These are phyloP conservation scores for Avena atlantica DNA, from an alignment of 176 grass and related monocot genomes.

Conservation along the genomic window DNA sequence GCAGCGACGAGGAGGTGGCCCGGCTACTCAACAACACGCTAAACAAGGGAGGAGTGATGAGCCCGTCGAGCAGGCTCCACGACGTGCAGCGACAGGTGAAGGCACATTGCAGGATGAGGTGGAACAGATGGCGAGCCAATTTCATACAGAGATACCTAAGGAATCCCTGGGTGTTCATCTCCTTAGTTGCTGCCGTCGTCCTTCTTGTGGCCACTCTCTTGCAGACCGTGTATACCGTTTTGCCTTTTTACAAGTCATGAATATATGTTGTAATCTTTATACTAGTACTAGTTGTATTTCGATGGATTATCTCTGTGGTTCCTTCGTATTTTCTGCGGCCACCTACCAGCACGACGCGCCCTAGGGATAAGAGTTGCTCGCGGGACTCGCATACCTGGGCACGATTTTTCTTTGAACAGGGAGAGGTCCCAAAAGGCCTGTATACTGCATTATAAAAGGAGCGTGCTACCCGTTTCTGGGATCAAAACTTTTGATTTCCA, in stretches of 20 bases:
- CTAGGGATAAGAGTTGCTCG: too few relatives aligned
- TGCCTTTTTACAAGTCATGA: not conserved
- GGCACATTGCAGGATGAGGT: not conserved
- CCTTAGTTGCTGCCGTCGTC: constrained; percentile 21
- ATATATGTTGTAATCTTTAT: not conserved
- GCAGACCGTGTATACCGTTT: constrained; percentile 39
- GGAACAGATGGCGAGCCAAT: constrained; percentile 43
- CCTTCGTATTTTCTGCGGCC: too few relatives aligned
- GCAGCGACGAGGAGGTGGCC: constrained; percentile 39
- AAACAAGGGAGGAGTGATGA: not conserved
- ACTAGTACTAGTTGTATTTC: too few relatives aligned
- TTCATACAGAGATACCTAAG: constrained; percentile 42
- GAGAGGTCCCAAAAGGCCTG: too few relatives aligned
- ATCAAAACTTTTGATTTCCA: too few relatives aligned
- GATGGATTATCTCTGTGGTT: too few relatives aligned
- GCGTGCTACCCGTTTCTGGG: too few relatives aligned
- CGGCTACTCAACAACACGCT: constrained; percentile 32
- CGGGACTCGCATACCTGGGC: too few relatives aligned
- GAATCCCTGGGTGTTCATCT: constrained; percentile 50
- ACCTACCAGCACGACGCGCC: too few relatives aligned
- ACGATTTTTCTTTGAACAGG: too few relatives aligned
- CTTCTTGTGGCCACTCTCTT: constrained; percentile 40
- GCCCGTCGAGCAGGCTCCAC: not conserved
- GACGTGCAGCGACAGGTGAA: not conserved
- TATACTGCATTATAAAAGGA: too few relatives aligned